Evolutionary conservation across 495 filamentous ascomycete genomes (phyloP), one percentile per base, ranked within the genome.

Genomic region (Penicillium herquei): DNA sequence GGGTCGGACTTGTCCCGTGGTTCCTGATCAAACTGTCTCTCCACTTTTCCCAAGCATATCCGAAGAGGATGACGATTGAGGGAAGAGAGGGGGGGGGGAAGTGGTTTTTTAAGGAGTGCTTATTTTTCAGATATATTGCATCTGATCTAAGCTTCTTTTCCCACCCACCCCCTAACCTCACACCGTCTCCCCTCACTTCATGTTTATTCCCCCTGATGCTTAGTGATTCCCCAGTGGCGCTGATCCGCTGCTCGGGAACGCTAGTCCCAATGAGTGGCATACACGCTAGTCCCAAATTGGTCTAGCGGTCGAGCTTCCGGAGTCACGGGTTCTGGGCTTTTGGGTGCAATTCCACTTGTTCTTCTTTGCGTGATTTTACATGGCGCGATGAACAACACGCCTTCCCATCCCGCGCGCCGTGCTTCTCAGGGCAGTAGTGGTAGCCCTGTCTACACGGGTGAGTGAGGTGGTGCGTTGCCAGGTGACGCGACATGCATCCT

Each of bases 221-320:
- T 48, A n/a, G 17, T 42, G 37, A 58, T 67, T 62, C 64, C 64
- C 63, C 62, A 57, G 64, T 68, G 64, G 66, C 71, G 65, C 59
- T 58, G 70, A 73, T 73, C 72, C 66, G 60, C 67, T 49, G 64
- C 69, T 71, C 72, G 72, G 72, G 72, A 72, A 46, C 69, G 65
- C 72, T 75, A 75, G 63, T 47, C 66, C 52, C 8, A 12, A 50
- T 57, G 6, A 11, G 57, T 52, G 30, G n/a, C 6, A 49, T 43
- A 11, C 9, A 44, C 39, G 31, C 41, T 54, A 75, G 60, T 43
- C 65, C 56, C 13, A 13, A 44, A 52, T 9, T 12, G 58, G 72
- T 43, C 55, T 75, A 73, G 70, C 64, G 58, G 52, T 54, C 50
- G 59, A 70, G 66, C 69, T 72, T 61, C 70, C 67, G 69, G 67